Evolutionary conservation across 1,284 basidiomycete species (phyloP), one percentile per base, ranked within the genome.

Genomic region (Cronartium quercuum): DNA sequence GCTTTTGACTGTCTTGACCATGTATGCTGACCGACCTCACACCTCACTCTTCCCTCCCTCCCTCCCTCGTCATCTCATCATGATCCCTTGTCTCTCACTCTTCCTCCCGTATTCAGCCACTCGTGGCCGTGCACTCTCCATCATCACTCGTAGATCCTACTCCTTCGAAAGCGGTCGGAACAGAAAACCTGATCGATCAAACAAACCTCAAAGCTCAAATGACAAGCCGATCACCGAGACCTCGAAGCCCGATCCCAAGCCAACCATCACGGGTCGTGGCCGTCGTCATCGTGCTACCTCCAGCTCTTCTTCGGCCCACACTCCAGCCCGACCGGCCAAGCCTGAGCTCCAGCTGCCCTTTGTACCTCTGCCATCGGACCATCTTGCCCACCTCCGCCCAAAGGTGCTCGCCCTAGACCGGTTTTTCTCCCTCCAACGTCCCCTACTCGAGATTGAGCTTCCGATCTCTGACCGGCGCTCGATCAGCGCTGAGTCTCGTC

Each of bases 81-180:
- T 29, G 29, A 29, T 29, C 29, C 29, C 29, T 29, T 29, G 1
- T 29, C 29, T 29, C 29, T 29, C 29, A 29, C 29, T 29, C 29
- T 29, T 2, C 29, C 29, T 29, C 29, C 29, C 29, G 29, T 29
- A 29, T 29, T 29, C 29, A 29, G 29, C 29, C 29, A 29, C 1
- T 29, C 29, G 29, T 29, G 29, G 29, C 29, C 29, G 29, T 29
- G 29, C 29, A 29, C 29, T 29, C 29, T 29, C 29, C 29, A 29
- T 29, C 29, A 29, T 29, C 29, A 29, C 29, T 29, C 29, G 12
- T 7, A n/a, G 51, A 55, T 0, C 3, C 18, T 69, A 69, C 57
- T 68, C 67, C n/a, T 68, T 58, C 37, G 58, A 61, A 38, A 69
- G 68, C 42, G 68, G 58, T 42, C 24, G 68, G 41, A 69, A 69